Evolutionary conservation across 148 eudicot species (phyloP).

Genomic region (Camellia lanceoleosa): DNA sequence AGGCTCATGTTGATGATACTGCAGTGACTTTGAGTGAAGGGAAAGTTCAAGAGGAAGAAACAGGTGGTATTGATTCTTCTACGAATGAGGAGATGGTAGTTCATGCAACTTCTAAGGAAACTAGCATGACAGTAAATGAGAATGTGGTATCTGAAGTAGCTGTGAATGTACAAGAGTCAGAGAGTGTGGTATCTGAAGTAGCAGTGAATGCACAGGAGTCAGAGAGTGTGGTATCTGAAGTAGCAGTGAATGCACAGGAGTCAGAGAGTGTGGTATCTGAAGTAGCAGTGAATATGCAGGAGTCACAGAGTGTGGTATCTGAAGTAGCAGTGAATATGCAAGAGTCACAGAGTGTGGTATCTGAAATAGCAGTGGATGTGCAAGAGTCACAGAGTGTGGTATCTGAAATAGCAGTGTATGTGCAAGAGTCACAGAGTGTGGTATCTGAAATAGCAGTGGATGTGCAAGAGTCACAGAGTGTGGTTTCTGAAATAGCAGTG

Average conservation of each 20-base stretch:
- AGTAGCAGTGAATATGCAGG: no score
- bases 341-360: no score
- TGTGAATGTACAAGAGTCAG: no score
- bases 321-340: no score
- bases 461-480: constrained; percentile 18
- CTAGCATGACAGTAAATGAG: constrained; percentile 23
- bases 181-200: no score
- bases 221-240: no score
- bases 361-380: constrained; percentile 15
- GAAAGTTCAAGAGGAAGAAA: constrained; percentile 22
- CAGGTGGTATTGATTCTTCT: constrained; percentile 22
- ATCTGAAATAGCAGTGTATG: constrained; percentile 15
- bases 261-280: no score
- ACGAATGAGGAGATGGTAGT: constrained; percentile 21
- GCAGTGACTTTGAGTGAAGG: constrained; percentile 26
- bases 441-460: constrained; percentile 8
- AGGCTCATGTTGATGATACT: constrained; percentile 24
- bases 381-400: constrained; percentile 15
- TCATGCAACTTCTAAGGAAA: constrained; percentile 28
- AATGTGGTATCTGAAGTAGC: constrained; percentile 20
- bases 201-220: no score
- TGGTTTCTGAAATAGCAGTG: constrained; percentile 8
- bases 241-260: no score
- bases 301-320: no score
- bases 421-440: constrained; percentile 16